Evolutionary conservation across 768 basidiomycete genomes (phyloP).

Genomic region (Rhizopogon rudus): DNA sequence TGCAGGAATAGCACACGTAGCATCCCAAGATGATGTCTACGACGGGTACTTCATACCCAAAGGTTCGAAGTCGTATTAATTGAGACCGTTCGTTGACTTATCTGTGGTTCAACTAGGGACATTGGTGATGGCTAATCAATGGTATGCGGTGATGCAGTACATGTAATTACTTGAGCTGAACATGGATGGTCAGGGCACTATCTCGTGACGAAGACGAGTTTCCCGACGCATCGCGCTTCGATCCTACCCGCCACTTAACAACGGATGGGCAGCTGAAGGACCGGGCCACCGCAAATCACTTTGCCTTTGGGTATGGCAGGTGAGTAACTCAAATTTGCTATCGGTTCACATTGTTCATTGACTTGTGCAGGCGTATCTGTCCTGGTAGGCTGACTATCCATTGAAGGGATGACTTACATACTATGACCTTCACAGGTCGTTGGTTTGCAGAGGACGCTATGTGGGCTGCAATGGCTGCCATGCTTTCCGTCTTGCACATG

Average conservation of each 20-base stretch:
- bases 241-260: neutral
- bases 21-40: constrained; percentile 33
- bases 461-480: neutral
- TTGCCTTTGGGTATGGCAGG: neutral
- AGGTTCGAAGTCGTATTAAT: too few species aligned
- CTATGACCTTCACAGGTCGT: neutral
- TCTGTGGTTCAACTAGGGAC: constrained; percentile 9
- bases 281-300: neutral
- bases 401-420: too few species aligned
- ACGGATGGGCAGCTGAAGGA: neutral
- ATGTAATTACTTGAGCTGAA: neutral
- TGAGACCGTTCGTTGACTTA: too few species aligned
- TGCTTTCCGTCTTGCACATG: neutral
- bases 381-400: neutral
- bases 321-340: neutral
- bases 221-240: constrained; percentile 1
- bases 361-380: neutral
- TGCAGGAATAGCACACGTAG: constrained; percentile 15
- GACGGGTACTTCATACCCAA: constrained; percentile 23
- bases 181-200: neutral
- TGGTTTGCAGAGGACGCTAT: neutral
- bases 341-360: neutral
- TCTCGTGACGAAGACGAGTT: neutral
- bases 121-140: constrained; percentile 8
- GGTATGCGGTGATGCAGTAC: constrained; percentile 5